Conservation (phyloP, 208 protist genomes). For the Phytomonas sp. region DNA sequence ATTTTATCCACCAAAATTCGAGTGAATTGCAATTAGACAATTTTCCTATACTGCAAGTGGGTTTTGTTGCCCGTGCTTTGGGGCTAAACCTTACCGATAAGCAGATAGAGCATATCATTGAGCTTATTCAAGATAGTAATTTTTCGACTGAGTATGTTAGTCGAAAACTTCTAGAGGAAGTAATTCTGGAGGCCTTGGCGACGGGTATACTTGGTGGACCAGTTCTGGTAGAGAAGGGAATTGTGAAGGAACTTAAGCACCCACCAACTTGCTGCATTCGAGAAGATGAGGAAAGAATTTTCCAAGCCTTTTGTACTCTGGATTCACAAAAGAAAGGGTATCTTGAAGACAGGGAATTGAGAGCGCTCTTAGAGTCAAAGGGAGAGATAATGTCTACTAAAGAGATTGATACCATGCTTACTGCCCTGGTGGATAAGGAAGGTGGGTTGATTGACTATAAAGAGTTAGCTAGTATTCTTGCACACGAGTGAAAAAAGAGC, state of each 20-base stretch:
- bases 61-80: slow-evolving; percentile 76
- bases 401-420: slow-evolving; percentile 75
- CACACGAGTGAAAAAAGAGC: slow-evolving; percentile 37
- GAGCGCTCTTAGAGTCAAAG: slow-evolving; percentile 36
- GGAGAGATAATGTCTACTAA: slow-evolving; percentile 61
- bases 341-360: slow-evolving; percentile 52
- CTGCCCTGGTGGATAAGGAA: slow-evolving; percentile 65
- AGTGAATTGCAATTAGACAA: slow-evolving; percentile 13
- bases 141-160: slow-evolving; percentile 54
- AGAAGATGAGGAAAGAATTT: slow-evolving; percentile 48
- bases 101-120: slow-evolving; percentile 47
- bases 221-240: background rate
- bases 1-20: background rate
- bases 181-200: slow-evolving; percentile 71
- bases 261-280: slow-evolving; percentile 24
- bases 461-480: slow-evolving; percentile 75
- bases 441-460: slow-evolving; percentile 64
- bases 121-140: slow-evolving; percentile 64
- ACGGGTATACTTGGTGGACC: slow-evolving; percentile 50
- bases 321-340: slow-evolving; percentile 62
- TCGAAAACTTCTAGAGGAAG: slow-evolving; percentile 25
- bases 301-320: slow-evolving; percentile 56
- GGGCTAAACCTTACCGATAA: slow-evolving; percentile 68
- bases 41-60: slow-evolving; percentile 67
- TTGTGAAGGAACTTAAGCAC: slow-evolving; percentile 2